Conservation (phyloP, 2,329 filamentous ascomycete species). For the Chalaropsis thielavioides region DNA sequence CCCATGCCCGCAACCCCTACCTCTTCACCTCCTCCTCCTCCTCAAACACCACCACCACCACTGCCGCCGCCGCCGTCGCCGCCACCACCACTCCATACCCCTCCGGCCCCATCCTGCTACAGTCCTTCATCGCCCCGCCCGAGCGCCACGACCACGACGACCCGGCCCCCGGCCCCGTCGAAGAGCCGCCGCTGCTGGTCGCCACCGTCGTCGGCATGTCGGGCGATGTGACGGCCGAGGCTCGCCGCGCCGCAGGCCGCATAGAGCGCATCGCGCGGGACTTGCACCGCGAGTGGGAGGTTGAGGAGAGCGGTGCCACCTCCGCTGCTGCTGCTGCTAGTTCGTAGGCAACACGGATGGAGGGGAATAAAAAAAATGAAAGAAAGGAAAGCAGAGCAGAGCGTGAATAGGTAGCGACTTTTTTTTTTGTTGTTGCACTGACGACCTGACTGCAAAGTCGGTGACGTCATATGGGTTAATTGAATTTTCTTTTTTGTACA, state of each 20-base stretch:
- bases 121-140: constrained; percentile 17
- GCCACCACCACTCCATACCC: constrained; percentile 1
- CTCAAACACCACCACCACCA: not conserved
- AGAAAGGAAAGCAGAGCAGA: not conserved
- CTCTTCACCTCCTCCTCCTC: no score
- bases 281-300: constrained; percentile 40
- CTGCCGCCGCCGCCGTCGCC: no score
- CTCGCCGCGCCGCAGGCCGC: constrained; percentile 36
- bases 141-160: constrained; percentile 15
- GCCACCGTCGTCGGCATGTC: constrained; percentile 39
- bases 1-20: not conserved
- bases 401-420: not conserved
- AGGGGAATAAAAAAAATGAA: not conserved
- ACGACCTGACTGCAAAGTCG: not conserved
- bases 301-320: constrained; percentile 22
- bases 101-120: constrained; percentile 11
- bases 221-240: constrained; percentile 34
- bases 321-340: no score
- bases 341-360: not conserved
- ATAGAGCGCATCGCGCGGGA: constrained; percentile 41
- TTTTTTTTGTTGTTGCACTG: no score
- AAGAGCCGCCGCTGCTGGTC: constrained; percentile 36
- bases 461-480: not conserved
- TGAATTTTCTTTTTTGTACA: not conserved
- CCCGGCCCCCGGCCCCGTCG: constrained; percentile 23